These are phyloP conservation scores for Pseudogymnoascus sp. DNA, from an alignment of 2,329 filamentous ascomycete genomes.

Conservation along the genomic window DNA sequence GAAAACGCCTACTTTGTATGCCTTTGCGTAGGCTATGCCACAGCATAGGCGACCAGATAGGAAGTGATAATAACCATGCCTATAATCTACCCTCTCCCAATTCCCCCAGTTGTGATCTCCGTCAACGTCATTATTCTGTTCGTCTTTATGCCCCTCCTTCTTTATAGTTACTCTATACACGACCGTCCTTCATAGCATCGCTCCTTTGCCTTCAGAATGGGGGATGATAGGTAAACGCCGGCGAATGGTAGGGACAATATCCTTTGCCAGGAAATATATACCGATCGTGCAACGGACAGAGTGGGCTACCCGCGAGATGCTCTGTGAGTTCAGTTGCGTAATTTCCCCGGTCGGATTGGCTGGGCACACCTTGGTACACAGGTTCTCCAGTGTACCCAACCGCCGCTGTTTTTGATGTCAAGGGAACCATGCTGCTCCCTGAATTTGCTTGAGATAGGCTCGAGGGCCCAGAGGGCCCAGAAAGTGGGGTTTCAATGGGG, in stretches of 20 bases:
- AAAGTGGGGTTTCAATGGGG: background rate
- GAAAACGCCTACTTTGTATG: too few relatives aligned
- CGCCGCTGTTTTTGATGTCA: background rate
- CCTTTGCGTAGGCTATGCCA: too few relatives aligned
- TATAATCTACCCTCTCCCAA: background rate
- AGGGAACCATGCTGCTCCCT: background rate
- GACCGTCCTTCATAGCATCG: background rate
- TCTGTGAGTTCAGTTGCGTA: conserved; percentile 37
- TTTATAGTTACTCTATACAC: background rate
- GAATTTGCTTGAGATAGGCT: background rate
- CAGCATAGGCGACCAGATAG: too few relatives aligned
- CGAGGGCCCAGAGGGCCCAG: background rate
- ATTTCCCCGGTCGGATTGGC: conserved; percentile 11
- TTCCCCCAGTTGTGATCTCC: background rate
- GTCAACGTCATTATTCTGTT: too few relatives aligned
- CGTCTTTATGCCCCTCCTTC: background rate
- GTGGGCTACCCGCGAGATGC: conserved; percentile 35
- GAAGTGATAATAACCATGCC: too few relatives aligned
- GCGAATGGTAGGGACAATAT: conserved; percentile 36
- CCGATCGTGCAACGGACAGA: conserved; percentile 36
- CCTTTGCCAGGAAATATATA: conserved; percentile 32
- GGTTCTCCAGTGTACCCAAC: conserved; percentile 8
- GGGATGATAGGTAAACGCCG: too few relatives aligned
- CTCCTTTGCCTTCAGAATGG: conserved; percentile 16
- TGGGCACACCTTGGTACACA: conserved; percentile 1